Evolutionary conservation across 345 rosid genomes (phyloP), one percentile per base, ranked within the genome.

Genomic region (Corchorus olitorius): DNA sequence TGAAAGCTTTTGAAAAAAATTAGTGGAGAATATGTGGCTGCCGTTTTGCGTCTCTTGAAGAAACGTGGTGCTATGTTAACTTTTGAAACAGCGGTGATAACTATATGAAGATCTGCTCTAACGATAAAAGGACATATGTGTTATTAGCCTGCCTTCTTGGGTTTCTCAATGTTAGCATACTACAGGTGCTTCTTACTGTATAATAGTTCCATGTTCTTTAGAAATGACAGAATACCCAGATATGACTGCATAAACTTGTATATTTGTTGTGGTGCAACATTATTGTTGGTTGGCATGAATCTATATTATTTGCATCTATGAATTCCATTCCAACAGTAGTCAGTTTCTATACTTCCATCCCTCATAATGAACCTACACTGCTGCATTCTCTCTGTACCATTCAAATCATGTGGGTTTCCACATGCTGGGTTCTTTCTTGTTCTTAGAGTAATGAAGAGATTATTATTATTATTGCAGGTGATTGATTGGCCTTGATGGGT

Each of bases 401-500:
- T 50, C 11, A 50, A 48, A 48, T 16, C 53, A 49, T 49, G 72
- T 27, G 43, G 15, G 71, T 22, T 11, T n/a, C n/a, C 2, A 6
- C 37, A 3, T 46, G n/a, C 39, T 67, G 34, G 33, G 17, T 70
- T n/a, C 27, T 53, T 5, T 70, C 48, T 9, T 52, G 46, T 52
- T 52, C 9, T 48, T 52, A 70, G 2, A 35, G 34, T 34, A 10
- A 50, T 39, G 33, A 39, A 46, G 76, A 16, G 22, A 14, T 17
- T 58, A 34, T 37, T 39, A 53, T 53, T 52, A 17, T 17, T 60
- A 16, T 75, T 78, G 81, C 87, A 85, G 89, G 82, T 62, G 39
- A 72, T 77, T 62, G 76, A 62, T 60, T 58, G 22, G 43, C n/a
- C 41, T 33, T 62, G n/a, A 92, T 91, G 96, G 96, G 69, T 48